These are phyloP conservation scores for Podaxis sp. DNA, from an alignment of 768 basidiomycete genomes.

Conservation along the genomic window DNA sequence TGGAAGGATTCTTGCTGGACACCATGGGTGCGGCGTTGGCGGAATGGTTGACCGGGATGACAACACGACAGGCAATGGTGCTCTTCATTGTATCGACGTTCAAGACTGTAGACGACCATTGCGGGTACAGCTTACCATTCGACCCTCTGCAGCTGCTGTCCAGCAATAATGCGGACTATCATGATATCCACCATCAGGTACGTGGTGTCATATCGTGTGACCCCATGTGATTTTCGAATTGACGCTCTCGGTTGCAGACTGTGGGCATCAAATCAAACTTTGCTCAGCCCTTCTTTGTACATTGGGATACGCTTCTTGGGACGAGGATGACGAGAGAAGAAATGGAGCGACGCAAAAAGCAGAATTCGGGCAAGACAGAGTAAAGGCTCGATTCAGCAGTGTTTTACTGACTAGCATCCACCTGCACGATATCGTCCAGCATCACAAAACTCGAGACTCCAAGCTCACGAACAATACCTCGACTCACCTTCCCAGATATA, in stretches of 20 bases:
- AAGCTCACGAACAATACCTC: not conserved
- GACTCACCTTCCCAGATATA: not conserved
- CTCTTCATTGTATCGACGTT: conserved; percentile 82
- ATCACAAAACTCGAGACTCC: not conserved
- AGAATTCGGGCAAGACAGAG: conserved; percentile 32
- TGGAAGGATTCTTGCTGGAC: conserved; percentile 93
- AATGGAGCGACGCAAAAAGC: conserved; percentile 46
- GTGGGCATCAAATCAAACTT: conserved; percentile 96
- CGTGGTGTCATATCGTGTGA: conserved; percentile 18
- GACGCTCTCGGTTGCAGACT: conserved; percentile 30
- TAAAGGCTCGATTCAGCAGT: conserved; percentile 3
- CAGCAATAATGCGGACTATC: conserved; percentile 92
- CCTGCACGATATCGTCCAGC: not conserved
- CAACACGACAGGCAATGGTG: conserved; percentile 77
- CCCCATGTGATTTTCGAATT: not conserved
- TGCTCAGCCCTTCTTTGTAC: conserved; percentile 92
- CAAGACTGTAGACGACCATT: conserved; percentile 97
- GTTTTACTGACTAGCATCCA: no score
- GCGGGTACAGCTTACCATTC: conserved; percentile 86
- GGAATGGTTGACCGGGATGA: conserved; percentile 65
- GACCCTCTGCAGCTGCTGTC: conserved; percentile 89
- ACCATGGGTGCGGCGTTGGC: conserved; percentile 77
- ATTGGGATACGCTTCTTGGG: conserved; percentile 86
- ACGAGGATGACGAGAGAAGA: conserved; percentile 80
- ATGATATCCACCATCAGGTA: conserved; percentile 97